Evolutionary conservation across 2,329 filamentous ascomycete genomes (phyloP).

Genomic region (Neonectria faginata): DNA sequence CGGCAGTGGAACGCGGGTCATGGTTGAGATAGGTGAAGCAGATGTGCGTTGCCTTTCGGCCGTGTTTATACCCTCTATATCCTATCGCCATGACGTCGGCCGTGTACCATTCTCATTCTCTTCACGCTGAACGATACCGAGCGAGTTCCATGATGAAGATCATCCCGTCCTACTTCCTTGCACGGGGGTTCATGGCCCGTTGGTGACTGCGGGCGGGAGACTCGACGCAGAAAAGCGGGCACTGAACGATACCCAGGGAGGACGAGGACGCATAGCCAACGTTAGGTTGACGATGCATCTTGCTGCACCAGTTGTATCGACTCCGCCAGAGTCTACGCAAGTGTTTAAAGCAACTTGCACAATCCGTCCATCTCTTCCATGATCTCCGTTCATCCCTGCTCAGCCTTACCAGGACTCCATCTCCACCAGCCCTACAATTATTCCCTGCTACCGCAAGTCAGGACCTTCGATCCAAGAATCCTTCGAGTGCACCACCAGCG

Average conservation of each 20-base stretch:
- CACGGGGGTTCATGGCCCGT: too few species aligned
- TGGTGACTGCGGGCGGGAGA: not conserved
- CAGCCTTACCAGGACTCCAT: conserved; percentile 11
- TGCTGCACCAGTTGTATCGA: not conserved
- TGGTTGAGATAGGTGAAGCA: conserved; percentile 4
- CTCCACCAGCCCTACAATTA: conserved; percentile 18
- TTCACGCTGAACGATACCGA: not conserved
- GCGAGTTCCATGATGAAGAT: not conserved
- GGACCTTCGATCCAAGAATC: conserved; percentile 6
- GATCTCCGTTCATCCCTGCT: not conserved
- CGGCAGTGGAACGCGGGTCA: conserved; percentile 41
- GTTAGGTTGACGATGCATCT: not conserved
- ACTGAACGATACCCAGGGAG: conserved; percentile 20
- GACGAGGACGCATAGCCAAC: not conserved
- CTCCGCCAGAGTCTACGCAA: not conserved
- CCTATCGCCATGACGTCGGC: not conserved
- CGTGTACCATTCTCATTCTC: not conserved
- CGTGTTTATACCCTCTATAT: not conserved
- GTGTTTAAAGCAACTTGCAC: not conserved
- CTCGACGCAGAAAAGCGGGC: conserved; percentile 1
- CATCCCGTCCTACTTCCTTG: not conserved
- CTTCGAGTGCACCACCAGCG: conserved; percentile 22
- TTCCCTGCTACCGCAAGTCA: conserved; percentile 5
- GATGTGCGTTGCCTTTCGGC: not conserved
- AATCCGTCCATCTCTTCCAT: not conserved